Conservation (phyloP, 805 yeast genomes). For the Ogataea chonburiensis region DNA sequence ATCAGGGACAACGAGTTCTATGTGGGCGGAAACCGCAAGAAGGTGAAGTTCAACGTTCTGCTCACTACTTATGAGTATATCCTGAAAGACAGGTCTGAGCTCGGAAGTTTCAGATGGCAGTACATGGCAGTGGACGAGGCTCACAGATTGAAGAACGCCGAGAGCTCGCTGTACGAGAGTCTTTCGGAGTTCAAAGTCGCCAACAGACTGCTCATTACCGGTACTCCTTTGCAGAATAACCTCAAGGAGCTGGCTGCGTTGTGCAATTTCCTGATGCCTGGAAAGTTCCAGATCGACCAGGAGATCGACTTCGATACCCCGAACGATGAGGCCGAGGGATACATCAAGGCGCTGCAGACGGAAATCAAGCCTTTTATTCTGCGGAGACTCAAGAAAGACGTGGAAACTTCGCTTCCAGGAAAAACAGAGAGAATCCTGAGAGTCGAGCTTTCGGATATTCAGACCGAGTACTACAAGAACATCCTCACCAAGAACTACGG, state of each 20-base stretch:
- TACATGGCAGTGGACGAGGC: constrained; percentile 98
- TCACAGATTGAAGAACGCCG: constrained; percentile 92
- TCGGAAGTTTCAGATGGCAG: constrained; percentile 90
- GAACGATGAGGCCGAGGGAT: constrained; percentile 80
- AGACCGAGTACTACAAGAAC: constrained; percentile 92
- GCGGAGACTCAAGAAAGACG: constrained; percentile 94
- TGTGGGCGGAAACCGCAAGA: constrained; percentile 51
- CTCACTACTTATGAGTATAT: constrained; percentile 96
- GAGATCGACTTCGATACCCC: constrained; percentile 94
- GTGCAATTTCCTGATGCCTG: constrained; percentile 95
- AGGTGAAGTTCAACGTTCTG: constrained; percentile 87
- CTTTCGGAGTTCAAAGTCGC: constrained; percentile 76
- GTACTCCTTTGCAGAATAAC: constrained; percentile 96
- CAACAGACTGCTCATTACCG: constrained; percentile 88
- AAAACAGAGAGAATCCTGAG: constrained; percentile 93
- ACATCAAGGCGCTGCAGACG: constrained; percentile 80
- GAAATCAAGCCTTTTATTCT: constrained; percentile 89
- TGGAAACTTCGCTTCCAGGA: constrained; percentile 93
- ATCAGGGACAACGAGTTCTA: constrained; percentile 86
- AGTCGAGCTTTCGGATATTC: constrained; percentile 92
- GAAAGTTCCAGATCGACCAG: constrained; percentile 82
- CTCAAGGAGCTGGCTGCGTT: constrained; percentile 93
- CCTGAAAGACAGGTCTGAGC: constrained; percentile 77
- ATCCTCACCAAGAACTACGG: constrained; percentile 88
- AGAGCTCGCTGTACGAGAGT: constrained; percentile 88